Percentiles rank a stretch among this genome's conserved stretches.
These are phyloP conservation scores for Phylloporus scabripes DNA, from an alignment of 768 basidiomycete species.

Conservation along the genomic window DNA sequence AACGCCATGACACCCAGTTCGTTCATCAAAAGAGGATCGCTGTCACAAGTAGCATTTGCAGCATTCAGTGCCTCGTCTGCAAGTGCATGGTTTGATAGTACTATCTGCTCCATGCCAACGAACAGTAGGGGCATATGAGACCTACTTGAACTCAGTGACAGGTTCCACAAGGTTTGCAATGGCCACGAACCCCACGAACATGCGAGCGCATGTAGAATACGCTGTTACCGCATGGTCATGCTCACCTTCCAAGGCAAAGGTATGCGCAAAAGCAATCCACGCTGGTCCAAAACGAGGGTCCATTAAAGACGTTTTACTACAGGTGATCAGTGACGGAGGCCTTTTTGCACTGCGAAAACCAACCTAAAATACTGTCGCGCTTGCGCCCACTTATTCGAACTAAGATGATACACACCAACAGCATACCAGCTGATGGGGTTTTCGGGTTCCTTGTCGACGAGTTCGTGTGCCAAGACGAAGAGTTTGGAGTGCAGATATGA, in stretches of 20 bases:
- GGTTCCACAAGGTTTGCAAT: not conserved
- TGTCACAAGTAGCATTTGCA: constrained; percentile 73
- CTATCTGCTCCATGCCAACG: constrained; percentile 97
- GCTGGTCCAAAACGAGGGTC: constrained; percentile 95
- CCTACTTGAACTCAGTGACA: constrained; percentile 39
- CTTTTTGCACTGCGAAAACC: constrained; percentile 9
- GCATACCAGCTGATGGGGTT: constrained; percentile 97
- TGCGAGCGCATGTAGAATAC: constrained; percentile 92
- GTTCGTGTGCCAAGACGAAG: constrained; percentile 93
- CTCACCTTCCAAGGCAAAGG: constrained; percentile 94
- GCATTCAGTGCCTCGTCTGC: constrained; percentile 89
- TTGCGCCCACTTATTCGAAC: constrained; percentile 80
- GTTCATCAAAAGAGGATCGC: constrained; percentile 86
- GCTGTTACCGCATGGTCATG: constrained; percentile 98
- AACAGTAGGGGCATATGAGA: constrained; percentile 93
- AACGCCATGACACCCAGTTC: constrained; percentile 93
- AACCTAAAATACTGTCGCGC: constrained; percentile 95
- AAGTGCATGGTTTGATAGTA: constrained; percentile 70
- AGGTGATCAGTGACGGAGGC: constrained; percentile 5
- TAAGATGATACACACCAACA: constrained; percentile 95
- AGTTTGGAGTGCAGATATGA: constrained; percentile 86
- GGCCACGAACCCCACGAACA: constrained; percentile 82
- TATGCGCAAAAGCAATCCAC: constrained; percentile 97
- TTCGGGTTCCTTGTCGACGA: constrained; percentile 92
- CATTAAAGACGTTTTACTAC: constrained; percentile 92